Evolutionary conservation across 1,284 basidiomycete genomes (phyloP).

Genomic region (Trichosporon coremiiforme): DNA sequence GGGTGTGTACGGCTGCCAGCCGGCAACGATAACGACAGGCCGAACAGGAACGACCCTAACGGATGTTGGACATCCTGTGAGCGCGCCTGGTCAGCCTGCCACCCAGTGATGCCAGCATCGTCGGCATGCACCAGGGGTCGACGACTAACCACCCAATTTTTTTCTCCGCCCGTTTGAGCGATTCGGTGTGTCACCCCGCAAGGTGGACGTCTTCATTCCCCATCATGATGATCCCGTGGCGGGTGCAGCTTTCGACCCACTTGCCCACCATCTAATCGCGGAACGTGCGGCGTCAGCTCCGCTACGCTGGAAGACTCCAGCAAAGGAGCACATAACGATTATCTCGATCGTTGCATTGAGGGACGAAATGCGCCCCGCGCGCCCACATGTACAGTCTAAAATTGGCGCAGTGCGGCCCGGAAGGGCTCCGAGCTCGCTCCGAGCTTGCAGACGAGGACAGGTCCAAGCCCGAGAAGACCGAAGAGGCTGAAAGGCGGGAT

Average conservation of each 20-base stretch:
- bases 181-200: neutral
- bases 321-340: neutral
- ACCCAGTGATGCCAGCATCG: neutral
- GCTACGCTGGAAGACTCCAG: too few relatives aligned
- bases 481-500: constrained; percentile 5
- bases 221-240: neutral
- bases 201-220: too few relatives aligned
- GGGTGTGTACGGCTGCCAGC: neutral
- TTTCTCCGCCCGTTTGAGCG: neutral
- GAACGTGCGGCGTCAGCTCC: neutral
- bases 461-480: neutral
- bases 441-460: too few relatives aligned
- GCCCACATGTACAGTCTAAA: neutral
- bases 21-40: neutral
- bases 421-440: neutral
- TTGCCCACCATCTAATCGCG: neutral
- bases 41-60: neutral
- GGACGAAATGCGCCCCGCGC: neutral
- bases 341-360: neutral
- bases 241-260: neutral
- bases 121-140: neutral
- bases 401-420: neutral
- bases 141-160: neutral
- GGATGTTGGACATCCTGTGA: neutral
- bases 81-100: too few relatives aligned